Conservation (phyloP, 176 grass and related monocot species). For the Alopecurus myosuroides region DNA sequence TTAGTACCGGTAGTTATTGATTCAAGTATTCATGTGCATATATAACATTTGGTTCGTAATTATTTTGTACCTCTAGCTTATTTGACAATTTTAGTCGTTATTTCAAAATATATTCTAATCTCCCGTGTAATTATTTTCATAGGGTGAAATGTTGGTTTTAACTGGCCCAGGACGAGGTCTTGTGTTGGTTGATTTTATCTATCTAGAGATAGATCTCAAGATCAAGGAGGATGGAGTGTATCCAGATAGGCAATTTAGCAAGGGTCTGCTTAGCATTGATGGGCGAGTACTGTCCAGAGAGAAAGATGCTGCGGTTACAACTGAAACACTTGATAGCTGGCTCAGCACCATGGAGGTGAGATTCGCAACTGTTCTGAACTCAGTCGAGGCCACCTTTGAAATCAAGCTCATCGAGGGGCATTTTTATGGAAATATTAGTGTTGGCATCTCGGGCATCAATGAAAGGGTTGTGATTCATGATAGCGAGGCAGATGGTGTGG, state of each 20-base stretch:
- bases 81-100: not conserved
- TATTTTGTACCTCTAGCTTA: not conserved
- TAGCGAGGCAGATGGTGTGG: not conserved
- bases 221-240: not conserved
- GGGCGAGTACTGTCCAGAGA: not conserved
- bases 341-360: not conserved
- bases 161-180: not conserved
- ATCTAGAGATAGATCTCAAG: not conserved
- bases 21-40: no score
- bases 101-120: not conserved
- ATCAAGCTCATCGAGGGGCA: not conserved
- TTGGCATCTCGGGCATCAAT: not conserved
- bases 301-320: not conserved
- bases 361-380: not conserved
- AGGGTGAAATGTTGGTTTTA: not conserved
- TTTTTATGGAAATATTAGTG: not conserved
- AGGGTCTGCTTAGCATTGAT: not conserved
- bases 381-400: not conserved
- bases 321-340: not conserved
- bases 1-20: not conserved
- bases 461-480: not conserved
- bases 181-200: not conserved
- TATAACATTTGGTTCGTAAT: no score
- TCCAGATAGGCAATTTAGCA: not conserved
- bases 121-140: not conserved